Evolutionary conservation across 345 rosid genomes (phyloP).

Genomic region (Gossypioides kirkii): DNA sequence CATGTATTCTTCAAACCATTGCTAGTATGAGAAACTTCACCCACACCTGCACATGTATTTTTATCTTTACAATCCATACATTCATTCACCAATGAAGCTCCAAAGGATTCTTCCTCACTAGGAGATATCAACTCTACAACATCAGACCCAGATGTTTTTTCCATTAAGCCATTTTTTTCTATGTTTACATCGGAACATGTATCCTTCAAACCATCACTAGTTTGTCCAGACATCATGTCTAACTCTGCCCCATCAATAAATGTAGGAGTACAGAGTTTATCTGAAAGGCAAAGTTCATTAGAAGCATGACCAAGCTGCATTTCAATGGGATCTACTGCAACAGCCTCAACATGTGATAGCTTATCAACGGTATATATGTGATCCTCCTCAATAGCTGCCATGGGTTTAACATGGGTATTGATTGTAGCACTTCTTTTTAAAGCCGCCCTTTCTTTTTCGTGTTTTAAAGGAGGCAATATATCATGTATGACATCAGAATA

Average conservation of each 20-base stretch:
- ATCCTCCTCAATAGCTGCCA: constrained; percentile 16
- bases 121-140: constrained; percentile 13
- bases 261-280: neutral
- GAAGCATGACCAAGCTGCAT: constrained; percentile 12
- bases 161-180: constrained; percentile 27
- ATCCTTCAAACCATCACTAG: constrained; percentile 9
- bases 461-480: constrained; percentile 26
- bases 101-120: constrained; percentile 15
- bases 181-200: neutral
- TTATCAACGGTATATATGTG: constrained; percentile 4
- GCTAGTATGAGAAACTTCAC: constrained; percentile 16
- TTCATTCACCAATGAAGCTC: constrained; percentile 5
- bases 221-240: constrained; percentile 13
- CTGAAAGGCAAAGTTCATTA: neutral
- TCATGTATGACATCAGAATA: constrained; percentile 37
- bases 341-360: constrained; percentile 11
- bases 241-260: constrained; percentile 14
- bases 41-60: constrained; percentile 2
- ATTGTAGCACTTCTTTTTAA: constrained; percentile 15
- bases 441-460: constrained; percentile 24
- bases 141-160: constrained; percentile 17
- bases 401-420: constrained; percentile 11
- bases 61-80: constrained; percentile 7
- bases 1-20: constrained; percentile 13
- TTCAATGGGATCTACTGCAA: constrained; percentile 5